Percentiles rank a stretch among this genome's conserved stretches.
These are phyloP conservation scores for Tubosaeta brunneosetosa DNA, from an alignment of 768 basidiomycete species.

Conservation along the genomic window DNA sequence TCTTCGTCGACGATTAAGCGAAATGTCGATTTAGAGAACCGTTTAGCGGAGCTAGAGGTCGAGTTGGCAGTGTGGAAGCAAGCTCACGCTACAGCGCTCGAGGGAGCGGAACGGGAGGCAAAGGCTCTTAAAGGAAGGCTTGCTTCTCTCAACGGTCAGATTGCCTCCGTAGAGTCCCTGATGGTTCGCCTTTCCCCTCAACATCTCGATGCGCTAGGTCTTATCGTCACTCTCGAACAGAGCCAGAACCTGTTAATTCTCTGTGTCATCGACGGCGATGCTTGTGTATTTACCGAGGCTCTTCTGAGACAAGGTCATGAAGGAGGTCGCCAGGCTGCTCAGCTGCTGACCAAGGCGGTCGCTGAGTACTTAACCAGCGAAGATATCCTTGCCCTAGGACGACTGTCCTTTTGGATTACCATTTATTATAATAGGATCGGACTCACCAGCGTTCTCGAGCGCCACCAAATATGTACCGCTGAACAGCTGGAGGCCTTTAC, in stretches of 20 bases:
- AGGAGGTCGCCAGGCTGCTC: conserved; percentile 59
- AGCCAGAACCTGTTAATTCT: conserved; percentile 65
- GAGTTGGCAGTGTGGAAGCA: conserved; percentile 70
- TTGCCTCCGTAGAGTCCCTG: conserved; percentile 54
- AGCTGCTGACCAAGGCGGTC: conserved; percentile 62
- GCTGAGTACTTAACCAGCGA: conserved; percentile 64
- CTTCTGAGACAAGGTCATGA: conserved; percentile 59
- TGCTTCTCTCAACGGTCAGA: conserved; percentile 58
- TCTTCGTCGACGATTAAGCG: conserved; percentile 60
- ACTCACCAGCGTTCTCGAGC: conserved; percentile 46
- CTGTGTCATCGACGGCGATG: conserved; percentile 71
- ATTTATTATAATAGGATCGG: conserved; percentile 64
- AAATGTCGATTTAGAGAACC: conserved; percentile 58
- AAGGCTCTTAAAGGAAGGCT: conserved; percentile 67
- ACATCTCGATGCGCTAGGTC: neutral
- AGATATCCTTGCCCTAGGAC: conserved; percentile 54
- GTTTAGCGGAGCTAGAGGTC: conserved; percentile 62
- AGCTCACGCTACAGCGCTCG: conserved; percentile 59
- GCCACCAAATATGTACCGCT: conserved; percentile 51
- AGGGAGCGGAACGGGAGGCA: conserved; percentile 57
- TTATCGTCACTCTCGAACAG: conserved; percentile 30
- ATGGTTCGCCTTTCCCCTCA: conserved; percentile 26
- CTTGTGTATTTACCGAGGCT: conserved; percentile 57
- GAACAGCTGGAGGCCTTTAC: conserved; percentile 71
- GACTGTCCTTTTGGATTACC: conserved; percentile 72